phyloP scores from a whole-genome alignment of 305 asterid species.

The Fraxinus latifolia region DNA sequence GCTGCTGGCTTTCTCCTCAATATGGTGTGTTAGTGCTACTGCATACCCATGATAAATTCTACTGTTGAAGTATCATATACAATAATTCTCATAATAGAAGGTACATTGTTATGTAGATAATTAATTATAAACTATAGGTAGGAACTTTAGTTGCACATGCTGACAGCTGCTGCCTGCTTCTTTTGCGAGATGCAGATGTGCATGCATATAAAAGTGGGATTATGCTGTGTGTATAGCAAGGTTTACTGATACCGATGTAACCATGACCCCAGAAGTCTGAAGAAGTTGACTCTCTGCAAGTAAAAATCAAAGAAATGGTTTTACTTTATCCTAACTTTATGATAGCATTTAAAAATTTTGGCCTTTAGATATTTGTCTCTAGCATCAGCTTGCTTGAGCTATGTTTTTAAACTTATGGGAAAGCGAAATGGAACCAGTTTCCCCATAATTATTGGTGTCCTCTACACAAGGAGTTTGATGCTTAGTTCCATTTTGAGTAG shows the following conservation, averaged over 20 bases:
- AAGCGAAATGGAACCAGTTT: background rate
- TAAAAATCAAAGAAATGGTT: background rate
- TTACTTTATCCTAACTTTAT: background rate
- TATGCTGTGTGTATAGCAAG: background rate
- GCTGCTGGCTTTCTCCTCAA: background rate
- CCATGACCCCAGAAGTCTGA: background rate
- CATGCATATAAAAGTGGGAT: background rate
- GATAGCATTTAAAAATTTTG: background rate
- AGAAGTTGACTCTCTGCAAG: background rate
- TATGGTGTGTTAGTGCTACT: background rate
- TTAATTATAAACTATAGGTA: background rate
- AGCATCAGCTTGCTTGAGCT: conserved; percentile 1
- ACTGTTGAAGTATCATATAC: background rate
- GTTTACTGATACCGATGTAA: background rate
- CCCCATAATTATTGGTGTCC: conserved; percentile 16
- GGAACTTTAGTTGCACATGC: background rate
- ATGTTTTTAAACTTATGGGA: background rate
- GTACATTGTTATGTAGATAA: background rate
- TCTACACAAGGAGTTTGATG: conserved; percentile 18
- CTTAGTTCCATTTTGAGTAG: conserved; percentile 10
- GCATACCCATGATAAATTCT: background rate
- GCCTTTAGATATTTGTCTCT: background rate
- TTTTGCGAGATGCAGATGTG: background rate
- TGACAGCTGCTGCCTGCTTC: background rate
- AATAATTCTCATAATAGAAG: background rate